Base-by-base conservation (phyloP, 192 early-diverging fungal species). In the Haplosporangium gracile region DNA sequence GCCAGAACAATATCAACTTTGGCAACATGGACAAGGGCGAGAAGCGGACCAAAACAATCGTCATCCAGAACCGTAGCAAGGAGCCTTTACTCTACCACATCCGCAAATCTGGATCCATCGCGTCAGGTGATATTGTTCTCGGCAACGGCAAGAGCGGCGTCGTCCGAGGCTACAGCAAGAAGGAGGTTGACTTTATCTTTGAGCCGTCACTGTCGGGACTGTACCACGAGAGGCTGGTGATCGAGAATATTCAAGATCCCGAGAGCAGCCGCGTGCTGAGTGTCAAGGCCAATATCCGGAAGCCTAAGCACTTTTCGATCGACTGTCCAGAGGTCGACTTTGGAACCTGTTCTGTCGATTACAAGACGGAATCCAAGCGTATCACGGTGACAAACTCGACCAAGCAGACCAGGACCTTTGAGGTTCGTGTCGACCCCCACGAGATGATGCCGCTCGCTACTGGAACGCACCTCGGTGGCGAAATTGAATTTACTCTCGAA, bases 1-100 rank as follows among this genome's bases (percentile, higher is more conserved):
- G 97, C 29, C 98, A 99, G 83, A 96, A 96, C 82, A 96, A 97
- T 88, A 98, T 98, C 89, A 99, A 99, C 74, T 98, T 99, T 89
- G 98, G 98, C 42, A 91, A 92, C 32, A 91, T 99, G 74, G 96
- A 98, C 84, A 94, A 94, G 60, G 96, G 97, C 82, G 94, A 95
- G 82, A 92, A 93, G 57, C 91, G 96, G 55, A 96, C 95, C 55
- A 98, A 98, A 84, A 93, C 94, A 24, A 96, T 99, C 34, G 89
- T 97, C 15, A 93, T 99, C 49, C 94, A 97, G 72, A 98, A 99
- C 87, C 95, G 96, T 26, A 95, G 95, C 32, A 97, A 98, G 85
- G 94, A 94, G 29, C 95, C 98, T 0, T 87, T 98, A 74, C 90
- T 99, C 42, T 99, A 99, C 80, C 92, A 94, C 29, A 96, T 99